Base-by-base conservation (phyloP, 495 filamentous ascomycete species). In the Parathielavia hyrcaniae region DNA sequence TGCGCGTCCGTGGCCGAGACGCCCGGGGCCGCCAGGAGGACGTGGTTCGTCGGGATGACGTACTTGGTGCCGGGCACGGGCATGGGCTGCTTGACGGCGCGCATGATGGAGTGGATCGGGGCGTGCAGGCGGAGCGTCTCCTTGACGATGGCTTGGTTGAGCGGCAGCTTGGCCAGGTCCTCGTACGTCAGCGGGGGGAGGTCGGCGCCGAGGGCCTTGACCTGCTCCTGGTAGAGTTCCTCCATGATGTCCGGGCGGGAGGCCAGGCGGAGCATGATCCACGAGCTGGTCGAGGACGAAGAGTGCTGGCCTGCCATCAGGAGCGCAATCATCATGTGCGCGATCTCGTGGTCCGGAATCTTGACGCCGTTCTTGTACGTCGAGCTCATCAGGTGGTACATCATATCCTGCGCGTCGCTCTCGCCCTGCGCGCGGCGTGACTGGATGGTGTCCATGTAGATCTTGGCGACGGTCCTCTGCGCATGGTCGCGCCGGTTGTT, bases 231-330 rank as follows among this genome's bases (percentile, higher is more conserved):
- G 67, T 88, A 90, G 32, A 95, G 77, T 50, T 87, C 81, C 63
- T 91, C 85, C 63, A 86, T 78, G 55, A 91, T 77, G 34, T 85
- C 77, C 4, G 89, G 89, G 23, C 84, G 72, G 8, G 85, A 81
- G 30, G 89, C 87, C 9, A 92, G 82, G 36, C 86, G 86, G 16
- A 91, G 79, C 75, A 92, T 80, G 64, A 90, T 88, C 88, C 88
- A 95, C 32, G 86, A 77, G 66, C 81, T 85, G 46, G 87, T 89
- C 8, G 88, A 86, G 41, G 89, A 89, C 4, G 88, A 90, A 1
- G 88, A 91, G 76, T 95, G 89, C 67, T 95, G 89, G 56, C 89
- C 89, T 34, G 87, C 89, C 89, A 95, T 91, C 10, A 95, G 77
- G 23, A 95, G 80, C 0, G 89, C 88, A 67, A 95, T 95, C 86